Conservation (phyloP, 2,329 filamentous ascomycete genomes). For the Phyllosticta capitalensis region DNA sequence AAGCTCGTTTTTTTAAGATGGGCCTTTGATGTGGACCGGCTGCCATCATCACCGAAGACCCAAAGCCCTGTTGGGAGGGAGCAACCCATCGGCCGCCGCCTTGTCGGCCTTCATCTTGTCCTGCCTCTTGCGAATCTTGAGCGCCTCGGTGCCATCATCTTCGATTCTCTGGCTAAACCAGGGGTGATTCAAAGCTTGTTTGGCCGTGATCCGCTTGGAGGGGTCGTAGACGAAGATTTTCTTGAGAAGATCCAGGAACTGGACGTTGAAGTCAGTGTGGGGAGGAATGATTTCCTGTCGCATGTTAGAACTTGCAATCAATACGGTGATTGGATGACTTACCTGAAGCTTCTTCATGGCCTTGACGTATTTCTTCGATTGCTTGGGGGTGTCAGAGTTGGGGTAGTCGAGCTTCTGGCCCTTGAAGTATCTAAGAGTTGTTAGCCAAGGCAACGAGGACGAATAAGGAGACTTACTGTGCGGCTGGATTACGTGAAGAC, state of each 20-base stretch:
- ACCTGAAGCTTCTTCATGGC: conserved; percentile 57
- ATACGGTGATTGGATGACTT: conserved; percentile 21
- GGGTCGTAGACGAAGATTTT: conserved; percentile 60
- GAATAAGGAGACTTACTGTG: conserved; percentile 39
- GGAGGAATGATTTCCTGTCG: conserved; percentile 53
- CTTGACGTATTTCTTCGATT: conserved; percentile 56
- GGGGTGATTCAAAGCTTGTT: conserved; percentile 54
- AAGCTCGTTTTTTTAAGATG: too few relatives aligned
- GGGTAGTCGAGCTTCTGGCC: conserved; percentile 53
- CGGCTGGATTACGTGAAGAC: conserved; percentile 43
- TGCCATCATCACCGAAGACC: background rate
- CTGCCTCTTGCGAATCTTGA: conserved; percentile 44
- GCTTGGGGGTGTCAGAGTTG: conserved; percentile 51
- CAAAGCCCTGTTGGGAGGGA: background rate
- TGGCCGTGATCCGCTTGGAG: conserved; percentile 54
- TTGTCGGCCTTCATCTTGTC: conserved; percentile 18
- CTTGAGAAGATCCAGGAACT: conserved; percentile 53
- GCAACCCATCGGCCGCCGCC: background rate
- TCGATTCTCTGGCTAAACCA: conserved; percentile 57
- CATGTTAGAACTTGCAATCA: conserved; percentile 13
- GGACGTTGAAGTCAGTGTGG: conserved; percentile 49
- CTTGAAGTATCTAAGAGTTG: conserved; percentile 42
- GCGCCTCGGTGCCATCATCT: conserved; percentile 57
- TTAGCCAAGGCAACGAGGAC: conserved; percentile 23
- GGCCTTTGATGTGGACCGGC: background rate